Conservation (phyloP, 768 basidiomycete species). For the Suillus lakei region DNA sequence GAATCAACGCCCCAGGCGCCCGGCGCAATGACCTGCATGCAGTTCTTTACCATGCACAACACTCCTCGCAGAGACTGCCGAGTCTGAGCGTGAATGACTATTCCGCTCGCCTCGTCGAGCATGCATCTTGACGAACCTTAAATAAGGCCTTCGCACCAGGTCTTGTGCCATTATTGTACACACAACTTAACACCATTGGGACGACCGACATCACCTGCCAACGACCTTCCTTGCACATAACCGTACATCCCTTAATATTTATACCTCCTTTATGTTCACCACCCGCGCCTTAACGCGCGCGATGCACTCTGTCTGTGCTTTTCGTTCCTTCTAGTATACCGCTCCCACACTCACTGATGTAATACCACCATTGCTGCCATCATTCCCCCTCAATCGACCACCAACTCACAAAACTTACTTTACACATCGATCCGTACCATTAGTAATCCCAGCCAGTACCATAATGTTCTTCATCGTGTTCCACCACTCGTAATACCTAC, state of each 20-base stretch:
- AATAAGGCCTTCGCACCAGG: neutral
- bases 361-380: slow-evolving; percentile 14
- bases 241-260: slow-evolving; percentile 14
- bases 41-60: slow-evolving; percentile 52
- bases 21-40: slow-evolving; percentile 52
- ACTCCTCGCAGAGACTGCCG: slow-evolving; percentile 22
- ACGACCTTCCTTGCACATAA: slow-evolving; percentile 18
- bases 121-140: slow-evolving; percentile 1
- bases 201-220: slow-evolving; percentile 12
- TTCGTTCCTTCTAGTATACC: slow-evolving; percentile 4
- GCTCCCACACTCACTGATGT: slow-evolving; percentile 19
- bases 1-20: slow-evolving; percentile 23
- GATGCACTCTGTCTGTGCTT: slow-evolving; percentile 7
- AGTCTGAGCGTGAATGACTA: slow-evolving; percentile 13
- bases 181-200: slow-evolving; percentile 9
- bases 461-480: neutral
- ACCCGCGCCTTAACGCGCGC: slow-evolving; percentile 8
- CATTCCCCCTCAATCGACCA: neutral
- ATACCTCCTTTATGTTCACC: slow-evolving; percentile 8
- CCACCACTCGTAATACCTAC: slow-evolving; percentile 1
- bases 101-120: neutral
- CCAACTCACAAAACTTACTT: neutral
- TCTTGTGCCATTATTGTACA: slow-evolving; percentile 24
- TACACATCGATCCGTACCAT: neutral
- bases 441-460: neutral